Conservation (phyloP, 108 stramenopile genomes). For the Cyclotella sp. region DNA sequence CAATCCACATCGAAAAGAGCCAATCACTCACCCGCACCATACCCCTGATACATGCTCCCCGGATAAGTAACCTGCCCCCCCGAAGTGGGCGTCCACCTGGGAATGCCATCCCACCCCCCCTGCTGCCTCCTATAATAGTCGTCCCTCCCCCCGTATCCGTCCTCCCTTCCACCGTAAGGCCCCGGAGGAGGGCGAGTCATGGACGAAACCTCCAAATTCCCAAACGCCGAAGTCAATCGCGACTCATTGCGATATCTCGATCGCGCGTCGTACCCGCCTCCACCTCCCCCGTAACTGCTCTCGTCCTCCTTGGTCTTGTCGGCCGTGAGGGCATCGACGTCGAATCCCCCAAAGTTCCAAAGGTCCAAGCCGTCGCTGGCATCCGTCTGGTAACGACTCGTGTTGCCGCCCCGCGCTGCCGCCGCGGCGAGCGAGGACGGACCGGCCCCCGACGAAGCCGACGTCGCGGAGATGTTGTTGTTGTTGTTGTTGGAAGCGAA, state of each 20-base stretch:
- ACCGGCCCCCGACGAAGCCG: background rate
- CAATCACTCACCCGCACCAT: constrained; percentile 2
- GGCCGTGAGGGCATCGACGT: constrained; percentile 50
- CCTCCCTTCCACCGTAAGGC: constrained; percentile 7
- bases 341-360: constrained; percentile 56
- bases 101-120: constrained; percentile 7
- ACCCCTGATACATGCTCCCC: constrained; percentile 8
- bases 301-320: background rate
- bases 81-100: background rate
- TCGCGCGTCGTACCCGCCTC: background rate
- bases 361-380: background rate
- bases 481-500: background rate
- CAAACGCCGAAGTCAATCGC: constrained; percentile 16
- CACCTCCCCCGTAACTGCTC: constrained; percentile 1
- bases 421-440: constrained; percentile 7
- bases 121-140: constrained; percentile 13
- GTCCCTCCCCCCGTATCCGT: background rate
- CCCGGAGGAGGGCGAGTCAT: background rate
- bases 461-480: background rate
- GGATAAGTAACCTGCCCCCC: background rate
- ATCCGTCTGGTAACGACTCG: background rate
- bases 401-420: background rate
- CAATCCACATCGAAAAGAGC: background rate
- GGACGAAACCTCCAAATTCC: constrained; percentile 2
- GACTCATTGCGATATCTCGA: background rate